A percentile compares a stretch with the other conserved stretches of the same genome.
Conservation (phyloP, 306 rosid species). For the Glycine soja region DNA sequence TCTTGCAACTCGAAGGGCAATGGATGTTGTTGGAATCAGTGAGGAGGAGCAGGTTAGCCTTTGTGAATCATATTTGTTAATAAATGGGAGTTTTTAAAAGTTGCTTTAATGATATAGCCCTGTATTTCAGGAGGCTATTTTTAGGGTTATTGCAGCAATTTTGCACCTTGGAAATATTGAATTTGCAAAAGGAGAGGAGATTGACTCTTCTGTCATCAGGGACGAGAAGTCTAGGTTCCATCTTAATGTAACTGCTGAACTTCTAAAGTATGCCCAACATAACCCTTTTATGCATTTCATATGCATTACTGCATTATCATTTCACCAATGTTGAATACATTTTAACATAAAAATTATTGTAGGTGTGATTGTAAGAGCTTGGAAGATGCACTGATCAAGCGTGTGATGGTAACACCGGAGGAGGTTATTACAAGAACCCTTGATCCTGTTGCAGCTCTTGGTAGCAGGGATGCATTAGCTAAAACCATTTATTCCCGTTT, state of each 20-base stretch:
- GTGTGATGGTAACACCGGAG: conserved; percentile 99
- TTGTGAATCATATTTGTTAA: conserved; percentile 41
- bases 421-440: conserved; percentile 98
- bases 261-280: conserved; percentile 67
- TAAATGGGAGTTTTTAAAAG: not conserved
- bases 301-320: conserved; percentile 37
- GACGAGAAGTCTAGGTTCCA: conserved; percentile 95
- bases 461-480: conserved; percentile 97
- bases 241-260: conserved; percentile 90
- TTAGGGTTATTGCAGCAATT: conserved; percentile 94
- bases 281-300: conserved; percentile 33
- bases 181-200: conserved; percentile 92
- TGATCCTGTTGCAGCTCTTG: conserved; percentile 93
- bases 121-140: conserved; percentile 86
- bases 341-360: conserved; percentile 41
- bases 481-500: conserved; percentile 94
- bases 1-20: conserved; percentile 96
- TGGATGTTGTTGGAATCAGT: conserved; percentile 99
- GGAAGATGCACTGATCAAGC: conserved; percentile 97
- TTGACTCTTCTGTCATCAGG: conserved; percentile 94
- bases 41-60: conserved; percentile 90
- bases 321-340: conserved; percentile 34
- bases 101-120: conserved; percentile 47
- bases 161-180: conserved; percentile 97
- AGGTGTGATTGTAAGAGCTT: conserved; percentile 95